phyloP scores from a whole-genome alignment of 129 eudicot species.

The Lactuca saligna region DNA sequence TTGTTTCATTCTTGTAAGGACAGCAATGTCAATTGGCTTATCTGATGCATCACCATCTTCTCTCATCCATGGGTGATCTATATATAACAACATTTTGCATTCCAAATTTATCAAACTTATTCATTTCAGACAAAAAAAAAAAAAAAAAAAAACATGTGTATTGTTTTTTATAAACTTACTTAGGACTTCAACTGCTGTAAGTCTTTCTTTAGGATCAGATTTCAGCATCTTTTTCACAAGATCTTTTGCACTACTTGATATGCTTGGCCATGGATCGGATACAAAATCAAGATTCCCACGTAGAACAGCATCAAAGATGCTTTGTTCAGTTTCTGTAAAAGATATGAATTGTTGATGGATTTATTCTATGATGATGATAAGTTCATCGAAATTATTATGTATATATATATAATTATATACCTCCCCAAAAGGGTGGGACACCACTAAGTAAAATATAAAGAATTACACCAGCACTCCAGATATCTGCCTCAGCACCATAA shows the following conservation, averaged over 20 bases:
- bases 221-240: conserved; percentile 90
- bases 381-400: background rate
- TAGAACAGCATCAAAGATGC: conserved; percentile 77
- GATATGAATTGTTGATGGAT: background rate
- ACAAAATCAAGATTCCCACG: conserved; percentile 91
- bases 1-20: conserved; percentile 92
- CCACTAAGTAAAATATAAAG: conserved; percentile 92
- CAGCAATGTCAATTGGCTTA: conserved; percentile 96
- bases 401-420: conserved; percentile 26
- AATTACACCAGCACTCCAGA: conserved; percentile 97
- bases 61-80: conserved; percentile 96
- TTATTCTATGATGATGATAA: conserved; percentile 6
- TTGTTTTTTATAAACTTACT: conserved; percentile 43
- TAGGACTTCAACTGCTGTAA: conserved; percentile 75
- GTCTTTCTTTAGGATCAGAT: conserved; percentile 76
- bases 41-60: conserved; percentile 99
- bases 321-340: conserved; percentile 77
- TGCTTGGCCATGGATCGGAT: conserved; percentile 97
- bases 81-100: conserved; percentile 17
- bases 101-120: conserved; percentile 15
- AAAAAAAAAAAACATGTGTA: background rate
- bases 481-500: conserved; percentile 91
- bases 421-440: conserved; percentile 99
- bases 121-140: conserved; percentile 2
- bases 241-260: conserved; percentile 91